Evolutionary conservation across 257 asterid species (phyloP).

Genomic region (Phtheirospermum japonicum): DNA sequence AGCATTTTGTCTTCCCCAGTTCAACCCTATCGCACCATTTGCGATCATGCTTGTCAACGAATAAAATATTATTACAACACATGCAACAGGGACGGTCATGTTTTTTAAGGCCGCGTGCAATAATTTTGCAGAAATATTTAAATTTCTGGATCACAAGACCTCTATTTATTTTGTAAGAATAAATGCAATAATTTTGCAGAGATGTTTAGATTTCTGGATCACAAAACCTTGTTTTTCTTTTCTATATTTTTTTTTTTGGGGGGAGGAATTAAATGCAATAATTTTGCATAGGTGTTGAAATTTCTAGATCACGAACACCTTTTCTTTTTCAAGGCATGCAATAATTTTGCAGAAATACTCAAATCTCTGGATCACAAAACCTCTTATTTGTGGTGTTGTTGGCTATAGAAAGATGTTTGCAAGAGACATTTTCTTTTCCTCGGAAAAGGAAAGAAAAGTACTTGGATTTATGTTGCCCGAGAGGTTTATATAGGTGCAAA

Average conservation of each 20-base stretch:
- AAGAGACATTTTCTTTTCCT: not conserved
- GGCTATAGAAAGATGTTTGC: too few relatives aligned
- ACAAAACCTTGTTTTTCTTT: not conserved
- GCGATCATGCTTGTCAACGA: not conserved
- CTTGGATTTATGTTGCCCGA: not conserved
- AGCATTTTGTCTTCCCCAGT: conserved; percentile 29
- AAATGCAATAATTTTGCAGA: not conserved
- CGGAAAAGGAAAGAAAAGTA: not conserved
- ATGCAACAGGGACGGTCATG: conserved; percentile 2
- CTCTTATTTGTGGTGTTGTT: too few relatives aligned
- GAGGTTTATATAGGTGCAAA: too few relatives aligned
- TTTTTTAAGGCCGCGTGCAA: conserved; percentile 6
- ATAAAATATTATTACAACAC: not conserved
- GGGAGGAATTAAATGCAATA: too few relatives aligned
- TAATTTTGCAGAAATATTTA: too few relatives aligned
- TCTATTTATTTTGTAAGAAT: too few relatives aligned
- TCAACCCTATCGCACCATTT: conserved; percentile 26
- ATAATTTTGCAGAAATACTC: too few relatives aligned
- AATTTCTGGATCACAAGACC: not conserved
- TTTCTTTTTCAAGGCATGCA: not conserved
- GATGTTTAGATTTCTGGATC: too few relatives aligned
- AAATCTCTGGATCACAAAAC: not conserved
- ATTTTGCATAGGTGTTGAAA: too few relatives aligned
- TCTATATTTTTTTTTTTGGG: too few relatives aligned
- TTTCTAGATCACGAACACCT: too few relatives aligned